Conservation (phyloP, 805 yeast species). For the Wickerhamomyces queroliae region DNA sequence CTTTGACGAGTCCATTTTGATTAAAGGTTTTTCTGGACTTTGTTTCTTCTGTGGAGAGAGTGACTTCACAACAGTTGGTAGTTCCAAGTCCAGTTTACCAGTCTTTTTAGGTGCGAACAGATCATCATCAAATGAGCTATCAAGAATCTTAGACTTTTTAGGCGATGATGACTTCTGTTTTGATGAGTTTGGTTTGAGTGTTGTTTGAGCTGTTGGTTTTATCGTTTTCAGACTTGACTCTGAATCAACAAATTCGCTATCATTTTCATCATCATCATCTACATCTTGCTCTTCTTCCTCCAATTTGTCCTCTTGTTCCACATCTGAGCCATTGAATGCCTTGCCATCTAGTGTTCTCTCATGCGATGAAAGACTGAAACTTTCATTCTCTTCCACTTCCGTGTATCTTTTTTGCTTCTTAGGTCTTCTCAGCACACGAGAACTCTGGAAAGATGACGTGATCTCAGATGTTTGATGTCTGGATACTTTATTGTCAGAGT, state of each 20-base stretch:
- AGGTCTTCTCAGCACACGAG: conserved; percentile 4
- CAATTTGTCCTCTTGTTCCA: conserved; percentile 1
- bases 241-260: neutral
- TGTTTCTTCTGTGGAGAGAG: neutral
- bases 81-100: conserved; percentile 3
- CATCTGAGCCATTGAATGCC: conserved; percentile 16
- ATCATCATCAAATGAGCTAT: conserved; percentile 18
- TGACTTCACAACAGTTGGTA: neutral
- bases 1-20: too few relatives aligned
- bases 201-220: conserved; percentile 1
- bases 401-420: conserved; percentile 1
- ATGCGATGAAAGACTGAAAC: conserved; percentile 19
- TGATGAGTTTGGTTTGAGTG: conserved; percentile 2
- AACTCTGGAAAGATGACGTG: neutral
- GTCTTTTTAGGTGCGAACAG: conserved; percentile 12
- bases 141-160: conserved; percentile 15
- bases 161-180: conserved; percentile 2
- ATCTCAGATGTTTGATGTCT: neutral
- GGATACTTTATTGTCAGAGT: too few relatives aligned
- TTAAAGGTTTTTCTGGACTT: too few relatives aligned
- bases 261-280: neutral
- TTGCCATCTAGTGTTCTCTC: too few relatives aligned
- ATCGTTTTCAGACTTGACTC: neutral
- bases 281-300: neutral
- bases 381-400: conserved; percentile 10